phyloP scores from a whole-genome alignment of 139 green algal species.

The Pleodorina starrii region DNA sequence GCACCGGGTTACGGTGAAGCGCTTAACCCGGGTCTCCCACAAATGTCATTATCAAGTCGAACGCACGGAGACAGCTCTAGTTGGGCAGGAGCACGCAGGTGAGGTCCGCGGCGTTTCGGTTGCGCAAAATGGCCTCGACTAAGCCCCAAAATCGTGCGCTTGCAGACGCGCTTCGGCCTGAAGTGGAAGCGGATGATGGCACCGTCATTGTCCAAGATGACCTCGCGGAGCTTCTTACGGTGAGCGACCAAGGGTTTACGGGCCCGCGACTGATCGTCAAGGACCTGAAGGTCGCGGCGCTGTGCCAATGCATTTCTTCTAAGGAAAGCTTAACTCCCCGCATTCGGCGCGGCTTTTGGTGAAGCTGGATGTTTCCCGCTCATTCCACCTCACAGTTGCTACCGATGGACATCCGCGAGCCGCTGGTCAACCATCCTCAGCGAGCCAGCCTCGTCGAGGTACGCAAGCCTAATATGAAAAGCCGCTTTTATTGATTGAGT shows the following conservation, averaged over 20 bases:
- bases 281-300: too few species aligned
- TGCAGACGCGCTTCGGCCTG: neutral
- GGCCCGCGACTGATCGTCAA: neutral
- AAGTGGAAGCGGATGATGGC: conserved; percentile 63
- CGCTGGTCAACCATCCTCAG: conserved; percentile 79
- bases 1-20: neutral
- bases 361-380: too few species aligned
- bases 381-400: conserved; percentile 78
- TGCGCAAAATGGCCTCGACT: neutral
- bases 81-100: neutral
- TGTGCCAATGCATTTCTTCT: too few species aligned
- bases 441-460: conserved; percentile 86
- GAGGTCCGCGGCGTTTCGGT: neutral
- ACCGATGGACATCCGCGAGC: conserved; percentile 79
- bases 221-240: conserved; percentile 83
- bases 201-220: conserved; percentile 90
- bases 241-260: conserved; percentile 21
- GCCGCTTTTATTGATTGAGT: too few species aligned
- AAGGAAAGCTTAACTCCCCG: too few species aligned
- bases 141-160: neutral
- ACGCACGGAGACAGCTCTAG: neutral
- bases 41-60: conserved; percentile 1
- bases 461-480: too few species aligned
- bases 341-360: too few species aligned
- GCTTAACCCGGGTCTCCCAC: neutral